phyloP scores from a whole-genome alignment of 2,329 filamentous ascomycete species.

The Simplicillium aogashimaense region DNA sequence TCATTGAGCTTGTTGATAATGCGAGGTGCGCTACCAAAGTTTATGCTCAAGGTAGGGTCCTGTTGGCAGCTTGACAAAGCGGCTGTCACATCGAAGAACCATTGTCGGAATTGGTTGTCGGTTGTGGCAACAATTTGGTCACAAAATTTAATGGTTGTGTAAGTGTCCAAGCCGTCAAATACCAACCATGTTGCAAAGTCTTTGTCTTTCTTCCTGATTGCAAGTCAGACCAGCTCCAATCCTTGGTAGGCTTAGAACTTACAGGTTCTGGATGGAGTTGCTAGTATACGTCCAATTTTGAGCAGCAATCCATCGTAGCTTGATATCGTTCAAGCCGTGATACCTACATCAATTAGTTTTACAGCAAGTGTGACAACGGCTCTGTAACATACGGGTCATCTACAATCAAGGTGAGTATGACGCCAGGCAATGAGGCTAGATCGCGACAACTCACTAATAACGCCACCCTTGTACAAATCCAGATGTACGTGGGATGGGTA shows the following conservation, averaged over 20 bases:
- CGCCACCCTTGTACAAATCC: slow-evolving; percentile 40
- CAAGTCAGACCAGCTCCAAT: not conserved
- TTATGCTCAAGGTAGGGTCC: slow-evolving; percentile 7
- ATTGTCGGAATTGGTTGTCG: slow-evolving; percentile 54
- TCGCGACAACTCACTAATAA: slow-evolving; percentile 34
- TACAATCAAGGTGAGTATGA: not conserved
- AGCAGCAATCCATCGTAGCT: slow-evolving; percentile 44
- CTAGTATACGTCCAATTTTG: slow-evolving; percentile 51
- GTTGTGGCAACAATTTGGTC: slow-evolving; percentile 42
- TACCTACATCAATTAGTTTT: slow-evolving; percentile 21
- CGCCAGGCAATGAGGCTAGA: not conserved
- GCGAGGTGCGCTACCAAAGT: slow-evolving; percentile 12
- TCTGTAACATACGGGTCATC: slow-evolving; percentile 2
- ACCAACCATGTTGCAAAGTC: slow-evolving; percentile 39
- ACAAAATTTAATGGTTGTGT: slow-evolving; percentile 45
- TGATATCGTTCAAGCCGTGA: slow-evolving; percentile 47
- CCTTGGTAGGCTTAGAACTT: slow-evolving; percentile 25
- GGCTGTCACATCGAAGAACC: slow-evolving; percentile 44
- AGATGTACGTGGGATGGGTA: slow-evolving; percentile 51
- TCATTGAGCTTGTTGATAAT: slow-evolving; percentile 6
- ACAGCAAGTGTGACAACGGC: not conserved
- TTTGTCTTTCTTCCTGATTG: slow-evolving; percentile 10
- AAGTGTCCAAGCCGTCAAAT: slow-evolving; percentile 54
- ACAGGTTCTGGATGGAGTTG: slow-evolving; percentile 6
- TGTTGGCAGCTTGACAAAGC: slow-evolving; percentile 18